phyloP scores from a whole-genome alignment of 345 rosid genomes.

The Sonneratia caseolaris region DNA sequence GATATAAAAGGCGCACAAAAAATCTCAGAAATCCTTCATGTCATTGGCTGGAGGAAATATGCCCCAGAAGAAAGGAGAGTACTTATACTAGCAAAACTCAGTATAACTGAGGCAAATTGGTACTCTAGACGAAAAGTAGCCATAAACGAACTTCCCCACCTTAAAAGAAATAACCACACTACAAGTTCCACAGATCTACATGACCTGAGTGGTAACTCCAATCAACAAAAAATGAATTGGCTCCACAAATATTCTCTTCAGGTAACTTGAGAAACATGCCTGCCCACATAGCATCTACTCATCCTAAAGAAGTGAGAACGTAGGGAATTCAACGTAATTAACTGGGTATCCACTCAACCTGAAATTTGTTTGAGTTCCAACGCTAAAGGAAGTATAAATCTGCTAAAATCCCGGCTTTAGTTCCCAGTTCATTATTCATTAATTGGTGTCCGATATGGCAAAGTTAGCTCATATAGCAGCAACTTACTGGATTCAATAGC shows the following conservation, averaged over 20 bases:
- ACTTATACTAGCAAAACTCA: not conserved
- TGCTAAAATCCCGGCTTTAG: not conserved
- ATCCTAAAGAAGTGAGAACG: no score
- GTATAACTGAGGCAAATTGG: no score
- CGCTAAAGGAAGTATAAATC: not conserved
- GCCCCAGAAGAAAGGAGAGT: no score
- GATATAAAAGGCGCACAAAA: not conserved
- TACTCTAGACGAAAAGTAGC: no score
- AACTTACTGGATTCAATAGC: not conserved
- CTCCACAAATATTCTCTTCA: not conserved
- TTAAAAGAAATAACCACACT: no score
- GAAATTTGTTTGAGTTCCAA: not conserved
- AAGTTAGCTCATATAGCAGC: not conserved
- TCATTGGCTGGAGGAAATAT: not conserved
- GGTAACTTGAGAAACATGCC: not conserved
- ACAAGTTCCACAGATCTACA: no score
- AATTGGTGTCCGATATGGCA: not conserved
- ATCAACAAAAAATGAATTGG: not conserved
- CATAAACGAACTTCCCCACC: not conserved
- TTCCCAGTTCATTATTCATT: no score
- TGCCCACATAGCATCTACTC: no score
- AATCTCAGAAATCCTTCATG: not conserved
- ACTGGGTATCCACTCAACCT: not conserved
- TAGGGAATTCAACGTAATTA: not conserved
- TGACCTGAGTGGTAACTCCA: not conserved